phyloP scores from a whole-genome alignment of 345 rosid species.

The Salix exigua region DNA sequence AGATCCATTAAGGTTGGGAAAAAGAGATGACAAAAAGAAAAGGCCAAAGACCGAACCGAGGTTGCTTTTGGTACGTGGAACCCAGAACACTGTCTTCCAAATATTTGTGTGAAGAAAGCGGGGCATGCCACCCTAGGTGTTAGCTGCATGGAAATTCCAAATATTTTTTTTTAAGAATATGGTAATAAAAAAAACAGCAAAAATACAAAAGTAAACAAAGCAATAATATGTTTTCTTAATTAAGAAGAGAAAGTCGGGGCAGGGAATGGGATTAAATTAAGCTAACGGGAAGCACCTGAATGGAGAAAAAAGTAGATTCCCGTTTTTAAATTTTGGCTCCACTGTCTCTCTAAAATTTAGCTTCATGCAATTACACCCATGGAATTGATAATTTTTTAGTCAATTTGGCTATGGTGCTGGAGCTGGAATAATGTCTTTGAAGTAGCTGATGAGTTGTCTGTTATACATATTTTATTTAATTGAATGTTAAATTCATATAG shows the following conservation, averaged over 20 bases:
- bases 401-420: too few relatives aligned
- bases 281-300: conserved; percentile 28
- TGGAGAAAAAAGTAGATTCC: conserved; percentile 10
- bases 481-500: too few relatives aligned
- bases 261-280: conserved; percentile 9
- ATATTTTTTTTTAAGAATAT: neutral
- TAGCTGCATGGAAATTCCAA: conserved; percentile 20
- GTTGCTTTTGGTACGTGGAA: neutral
- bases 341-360: neutral
- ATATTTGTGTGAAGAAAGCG: conserved; percentile 37
- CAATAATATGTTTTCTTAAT: neutral
- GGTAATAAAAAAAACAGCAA: neutral
- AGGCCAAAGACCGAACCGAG: neutral
- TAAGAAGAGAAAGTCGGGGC: conserved; percentile 12
- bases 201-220: neutral
- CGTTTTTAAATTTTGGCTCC: neutral
- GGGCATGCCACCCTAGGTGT: conserved; percentile 42
- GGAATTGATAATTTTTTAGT: too few relatives aligned
- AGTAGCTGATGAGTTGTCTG: conserved; percentile 14
- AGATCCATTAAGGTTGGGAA: neutral
- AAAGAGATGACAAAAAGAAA: neutral
- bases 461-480: too few relatives aligned
- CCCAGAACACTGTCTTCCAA: conserved; percentile 12
- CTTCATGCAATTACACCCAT: neutral
- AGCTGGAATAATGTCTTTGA: neutral